These are phyloP conservation scores for Populus pruinosa DNA, from an alignment of 345 rosid species.

Conservation along the genomic window DNA sequence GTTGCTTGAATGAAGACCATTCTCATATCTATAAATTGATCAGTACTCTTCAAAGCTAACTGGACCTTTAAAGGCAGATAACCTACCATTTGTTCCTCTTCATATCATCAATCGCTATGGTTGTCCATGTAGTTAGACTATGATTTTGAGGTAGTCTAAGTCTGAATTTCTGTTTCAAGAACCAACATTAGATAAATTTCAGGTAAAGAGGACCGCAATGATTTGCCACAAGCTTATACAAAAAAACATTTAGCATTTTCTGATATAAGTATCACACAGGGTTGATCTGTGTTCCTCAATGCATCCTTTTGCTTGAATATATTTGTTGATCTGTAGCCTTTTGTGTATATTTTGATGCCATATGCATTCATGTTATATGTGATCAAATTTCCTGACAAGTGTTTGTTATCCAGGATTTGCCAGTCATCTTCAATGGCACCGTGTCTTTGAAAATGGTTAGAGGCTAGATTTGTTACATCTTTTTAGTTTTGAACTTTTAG, in stretches of 20 bases:
- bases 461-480: slow-evolving; percentile 29
- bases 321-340: not conserved
- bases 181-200: not conserved
- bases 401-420: slow-evolving; percentile 33
- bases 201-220: not conserved
- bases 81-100: not conserved
- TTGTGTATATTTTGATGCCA: not conserved
- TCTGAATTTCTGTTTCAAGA: not conserved
- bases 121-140: not conserved
- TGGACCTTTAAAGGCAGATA: not conserved
- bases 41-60: not conserved
- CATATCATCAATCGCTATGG: not conserved
- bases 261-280: not conserved
- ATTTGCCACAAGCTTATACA: not conserved
- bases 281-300: too few relatives aligned
- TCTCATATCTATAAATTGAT: not conserved
- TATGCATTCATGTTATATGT: not conserved
- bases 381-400: not conserved
- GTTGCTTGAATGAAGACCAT: not conserved
- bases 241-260: not conserved
- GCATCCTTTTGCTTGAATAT: not conserved
- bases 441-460: slow-evolving; percentile 40
- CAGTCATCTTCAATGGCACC: slow-evolving; percentile 25
- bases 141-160: not conserved
- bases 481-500: slow-evolving; percentile 37